phyloP scores from a whole-genome alignment of 495 filamentous ascomycete genomes.

The Penicillium coffeae region DNA sequence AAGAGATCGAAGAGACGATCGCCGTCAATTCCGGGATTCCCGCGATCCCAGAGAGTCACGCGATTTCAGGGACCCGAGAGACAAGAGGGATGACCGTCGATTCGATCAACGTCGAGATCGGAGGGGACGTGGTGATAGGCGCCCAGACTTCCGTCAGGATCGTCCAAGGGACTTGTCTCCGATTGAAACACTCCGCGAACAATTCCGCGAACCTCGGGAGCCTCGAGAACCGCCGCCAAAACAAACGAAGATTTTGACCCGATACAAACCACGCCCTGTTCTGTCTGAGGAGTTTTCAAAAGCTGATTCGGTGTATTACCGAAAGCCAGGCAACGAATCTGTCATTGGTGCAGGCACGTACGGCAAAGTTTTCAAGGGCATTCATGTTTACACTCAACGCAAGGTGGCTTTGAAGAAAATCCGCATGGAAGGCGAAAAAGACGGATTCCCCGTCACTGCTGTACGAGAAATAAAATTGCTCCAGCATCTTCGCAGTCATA shows the following conservation, averaged over 20 bases:
- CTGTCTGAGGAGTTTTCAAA: conserved; percentile 65
- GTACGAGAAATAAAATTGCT: conserved; percentile 96
- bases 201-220: conserved; percentile 7
- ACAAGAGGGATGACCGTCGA: conserved; percentile 42
- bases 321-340: conserved; percentile 91
- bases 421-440: conserved; percentile 92
- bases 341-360: conserved; percentile 92
- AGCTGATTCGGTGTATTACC: conserved; percentile 83
- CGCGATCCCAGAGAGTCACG: conserved; percentile 44
- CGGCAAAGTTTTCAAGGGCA: conserved; percentile 97
- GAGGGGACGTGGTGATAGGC: conserved; percentile 28
- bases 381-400: conserved; percentile 88
- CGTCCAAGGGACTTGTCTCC: conserved; percentile 37
- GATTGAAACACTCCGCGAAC: background rate
- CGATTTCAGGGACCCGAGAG: conserved; percentile 49
- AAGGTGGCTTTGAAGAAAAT: conserved; percentile 93
- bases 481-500: conserved; percentile 85
- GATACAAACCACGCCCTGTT: conserved; percentile 65
- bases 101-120: conserved; percentile 37
- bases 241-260: conserved; percentile 66
- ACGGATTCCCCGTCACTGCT: conserved; percentile 96
- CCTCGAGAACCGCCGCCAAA: conserved; percentile 41
- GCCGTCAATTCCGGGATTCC: conserved; percentile 37
- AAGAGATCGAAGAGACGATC: conserved; percentile 37
- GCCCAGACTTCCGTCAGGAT: conserved; percentile 36